phyloP scores from a whole-genome alignment of 768 basidiomycete species.

The Russula sp. region DNA sequence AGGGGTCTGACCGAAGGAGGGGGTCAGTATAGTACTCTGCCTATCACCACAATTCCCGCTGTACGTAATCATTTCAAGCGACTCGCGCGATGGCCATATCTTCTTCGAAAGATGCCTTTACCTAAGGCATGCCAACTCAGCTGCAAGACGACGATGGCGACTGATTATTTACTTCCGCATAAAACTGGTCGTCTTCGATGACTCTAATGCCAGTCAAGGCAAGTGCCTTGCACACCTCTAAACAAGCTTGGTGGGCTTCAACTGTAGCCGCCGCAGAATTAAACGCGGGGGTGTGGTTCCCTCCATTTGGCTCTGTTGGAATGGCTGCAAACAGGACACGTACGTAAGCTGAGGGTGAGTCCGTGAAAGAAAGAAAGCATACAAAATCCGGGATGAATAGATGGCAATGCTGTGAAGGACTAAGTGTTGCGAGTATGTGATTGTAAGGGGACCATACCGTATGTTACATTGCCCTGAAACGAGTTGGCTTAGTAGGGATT shows the following conservation, averaged over 20 bases:
- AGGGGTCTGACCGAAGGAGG: too few species aligned
- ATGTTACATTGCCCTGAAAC: conserved; percentile 63
- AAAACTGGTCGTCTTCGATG: conserved; percentile 60
- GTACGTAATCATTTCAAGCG: not conserved
- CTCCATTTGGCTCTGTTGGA: conserved; percentile 61
- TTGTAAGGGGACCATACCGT: conserved; percentile 38
- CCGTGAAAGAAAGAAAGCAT: conserved; percentile 2
- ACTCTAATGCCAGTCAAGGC: conserved; percentile 64
- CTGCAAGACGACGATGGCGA: not conserved
- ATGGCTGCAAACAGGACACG: conserved; percentile 45
- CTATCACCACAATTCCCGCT: not conserved
- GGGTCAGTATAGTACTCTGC: too few species aligned
- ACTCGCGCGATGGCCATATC: conserved; percentile 3
- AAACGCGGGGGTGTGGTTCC: conserved; percentile 72
- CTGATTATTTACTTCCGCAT: conserved; percentile 37
- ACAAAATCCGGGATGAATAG: conserved; percentile 71
- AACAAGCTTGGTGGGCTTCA: conserved; percentile 56
- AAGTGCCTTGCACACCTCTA: conserved; percentile 63
- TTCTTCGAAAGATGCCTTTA: conserved; percentile 16
- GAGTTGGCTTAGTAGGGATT: not conserved
- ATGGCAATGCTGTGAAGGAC: conserved; percentile 41
- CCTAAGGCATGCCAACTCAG: conserved; percentile 1
- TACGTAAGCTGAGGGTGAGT: not conserved
- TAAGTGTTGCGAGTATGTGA: not conserved
- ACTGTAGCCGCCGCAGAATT: conserved; percentile 52